A percentile compares a stretch with the other conserved stretches of the same genome.
Conservation (phyloP, 306 rosid genomes). For the Cucumis cinereus region DNA sequence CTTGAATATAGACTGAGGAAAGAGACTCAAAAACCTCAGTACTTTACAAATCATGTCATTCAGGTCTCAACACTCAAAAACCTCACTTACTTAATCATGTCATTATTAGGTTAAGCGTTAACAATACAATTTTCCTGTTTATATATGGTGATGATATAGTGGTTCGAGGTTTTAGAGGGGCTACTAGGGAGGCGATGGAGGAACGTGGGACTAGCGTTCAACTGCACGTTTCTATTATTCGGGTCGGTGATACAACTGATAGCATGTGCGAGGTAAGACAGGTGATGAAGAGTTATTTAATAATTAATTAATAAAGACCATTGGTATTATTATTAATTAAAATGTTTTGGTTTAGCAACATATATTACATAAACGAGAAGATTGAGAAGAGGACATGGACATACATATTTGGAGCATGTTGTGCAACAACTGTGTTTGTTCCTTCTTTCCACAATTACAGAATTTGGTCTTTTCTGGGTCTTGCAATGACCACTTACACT, state of each 20-base stretch:
- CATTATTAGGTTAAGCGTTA: too few species aligned
- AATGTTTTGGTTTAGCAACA: constrained; percentile 64
- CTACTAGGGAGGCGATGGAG: constrained; percentile 91
- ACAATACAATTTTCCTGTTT: too few species aligned
- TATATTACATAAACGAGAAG: constrained; percentile 90
- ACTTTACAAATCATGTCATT: constrained; percentile 87
- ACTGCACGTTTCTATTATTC: constrained; percentile 93
- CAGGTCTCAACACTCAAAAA: constrained; percentile 48
- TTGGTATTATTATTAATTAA: too few species aligned
- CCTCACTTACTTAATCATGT: too few species aligned
- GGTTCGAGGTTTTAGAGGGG: constrained; percentile 98
- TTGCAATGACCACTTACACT: constrained; percentile 95
- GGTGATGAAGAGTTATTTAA: too few species aligned
- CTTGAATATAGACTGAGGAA: constrained; percentile 88
- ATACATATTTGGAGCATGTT: constrained; percentile 92
- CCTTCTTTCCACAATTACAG: constrained; percentile 95
- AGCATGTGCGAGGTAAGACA: constrained; percentile 82
- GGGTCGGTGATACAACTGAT: constrained; percentile 97
- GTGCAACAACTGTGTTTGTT: constrained; percentile 95
- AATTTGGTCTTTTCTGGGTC: constrained; percentile 94
- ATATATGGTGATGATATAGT: constrained; percentile 26
- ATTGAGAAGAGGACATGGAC: constrained; percentile 99
- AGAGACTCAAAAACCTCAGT: constrained; percentile 73
- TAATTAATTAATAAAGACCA: too few species aligned
- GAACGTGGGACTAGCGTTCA: constrained; percentile 90